Evolutionary conservation across 2,329 filamentous ascomycete genomes (phyloP).

Genomic region (Magnaporthiopsis poae): DNA sequence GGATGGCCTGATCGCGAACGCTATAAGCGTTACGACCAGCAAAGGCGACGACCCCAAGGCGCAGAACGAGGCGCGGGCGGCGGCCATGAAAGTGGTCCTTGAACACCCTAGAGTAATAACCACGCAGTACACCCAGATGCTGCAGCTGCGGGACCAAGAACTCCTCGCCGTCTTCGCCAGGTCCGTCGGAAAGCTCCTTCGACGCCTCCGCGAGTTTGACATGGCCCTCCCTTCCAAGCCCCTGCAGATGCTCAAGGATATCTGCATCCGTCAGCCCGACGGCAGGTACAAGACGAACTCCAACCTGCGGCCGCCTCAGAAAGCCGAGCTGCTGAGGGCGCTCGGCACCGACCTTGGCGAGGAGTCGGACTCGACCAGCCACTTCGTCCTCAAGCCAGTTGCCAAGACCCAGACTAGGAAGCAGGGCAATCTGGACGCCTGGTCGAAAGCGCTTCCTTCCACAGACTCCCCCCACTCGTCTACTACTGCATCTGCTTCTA

Average conservation of each 20-base stretch:
- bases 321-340: conserved; percentile 66
- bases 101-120: conserved; percentile 52
- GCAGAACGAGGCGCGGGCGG: conserved; percentile 23
- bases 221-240: conserved; percentile 58
- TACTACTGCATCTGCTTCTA: neutral
- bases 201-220: conserved; percentile 65
- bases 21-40: conserved; percentile 33
- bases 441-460: conserved; percentile 41
- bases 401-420: conserved; percentile 27
- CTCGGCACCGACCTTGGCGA: conserved; percentile 50
- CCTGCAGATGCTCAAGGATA: conserved; percentile 26
- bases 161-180: conserved; percentile 73
- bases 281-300: conserved; percentile 57
- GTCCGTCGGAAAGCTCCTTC: conserved; percentile 74
- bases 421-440: conserved; percentile 52
- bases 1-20: conserved; percentile 71
- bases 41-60: conserved; percentile 1
- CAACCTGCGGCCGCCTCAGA: conserved; percentile 71
- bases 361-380: conserved; percentile 24
- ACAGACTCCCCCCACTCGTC: neutral
- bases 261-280: conserved; percentile 45
- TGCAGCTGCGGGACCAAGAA: conserved; percentile 79
- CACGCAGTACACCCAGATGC: conserved; percentile 73
- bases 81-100: conserved; percentile 41
- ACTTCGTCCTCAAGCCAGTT: conserved; percentile 13